Percentiles rank a stretch among this genome's conserved stretches.
These are phyloP conservation scores for Magnaporthiopsis incrustans DNA, from an alignment of 2,329 filamentous ascomycete genomes.

Conservation along the genomic window DNA sequence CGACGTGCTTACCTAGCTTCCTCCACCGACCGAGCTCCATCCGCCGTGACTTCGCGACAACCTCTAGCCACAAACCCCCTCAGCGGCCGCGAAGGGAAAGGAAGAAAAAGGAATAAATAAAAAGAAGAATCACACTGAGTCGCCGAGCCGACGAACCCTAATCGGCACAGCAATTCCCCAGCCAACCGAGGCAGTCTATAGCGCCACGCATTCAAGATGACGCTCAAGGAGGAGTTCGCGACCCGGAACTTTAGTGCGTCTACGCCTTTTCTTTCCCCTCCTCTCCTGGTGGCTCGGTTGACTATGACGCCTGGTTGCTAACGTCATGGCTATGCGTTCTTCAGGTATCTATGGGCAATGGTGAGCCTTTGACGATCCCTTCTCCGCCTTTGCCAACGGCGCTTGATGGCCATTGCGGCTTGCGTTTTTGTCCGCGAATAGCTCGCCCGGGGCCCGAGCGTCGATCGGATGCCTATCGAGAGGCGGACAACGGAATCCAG, in stretches of 20 bases:
- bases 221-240: constrained; percentile 63
- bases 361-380: constrained; percentile 35
- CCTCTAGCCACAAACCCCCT: neutral
- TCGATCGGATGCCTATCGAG: neutral
- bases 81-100: neutral
- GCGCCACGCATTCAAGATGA: constrained; percentile 42
- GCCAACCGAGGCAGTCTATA: neutral
- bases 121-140: neutral
- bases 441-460: too few relatives aligned
- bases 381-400: neutral
- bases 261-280: constrained; percentile 7
- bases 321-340: constrained; percentile 30
- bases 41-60: neutral
- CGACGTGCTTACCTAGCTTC: neutral
- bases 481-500: neutral
- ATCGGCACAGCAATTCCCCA: neutral
- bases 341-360: constrained; percentile 70
- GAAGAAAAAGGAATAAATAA: neutral
- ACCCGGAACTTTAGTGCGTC: constrained; percentile 67
- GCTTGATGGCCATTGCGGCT: too few relatives aligned
- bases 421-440: neutral
- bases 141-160: neutral
- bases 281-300: constrained; percentile 3
- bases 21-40: neutral
- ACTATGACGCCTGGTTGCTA: constrained; percentile 7